A percentile compares a stretch with the other conserved stretches of the same genome.
phyloP scores from a whole-genome alignment of 2,329 filamentous ascomycete genomes.

The Penicillium fuscoglaucum region DNA sequence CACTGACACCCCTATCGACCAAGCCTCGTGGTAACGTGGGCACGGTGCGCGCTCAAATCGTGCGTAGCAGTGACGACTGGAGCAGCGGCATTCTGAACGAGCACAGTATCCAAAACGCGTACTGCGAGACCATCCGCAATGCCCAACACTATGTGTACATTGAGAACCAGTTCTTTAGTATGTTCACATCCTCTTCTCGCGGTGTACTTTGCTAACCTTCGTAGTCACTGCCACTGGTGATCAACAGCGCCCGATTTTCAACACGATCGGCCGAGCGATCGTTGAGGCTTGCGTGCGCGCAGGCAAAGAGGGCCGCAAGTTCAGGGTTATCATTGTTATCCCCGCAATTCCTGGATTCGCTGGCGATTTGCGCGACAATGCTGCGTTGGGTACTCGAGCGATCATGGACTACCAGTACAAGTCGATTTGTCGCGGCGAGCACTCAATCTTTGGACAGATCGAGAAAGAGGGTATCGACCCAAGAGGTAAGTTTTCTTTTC shows the following conservation, averaged over 20 bases:
- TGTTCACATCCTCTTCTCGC: conserved; percentile 19
- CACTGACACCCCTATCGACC: conserved; percentile 65
- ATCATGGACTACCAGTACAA: conserved; percentile 99
- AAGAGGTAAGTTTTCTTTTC: conserved; percentile 33
- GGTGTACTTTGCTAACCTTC: conserved; percentile 23
- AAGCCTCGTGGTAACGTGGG: conserved; percentile 68
- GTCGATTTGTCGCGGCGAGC: conserved; percentile 84
- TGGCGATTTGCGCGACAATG: conserved; percentile 80
- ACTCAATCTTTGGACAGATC: conserved; percentile 85
- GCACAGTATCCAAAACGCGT: conserved; percentile 85
- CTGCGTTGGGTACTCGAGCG: conserved; percentile 80
- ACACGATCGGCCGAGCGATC: conserved; percentile 82
- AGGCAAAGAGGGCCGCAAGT: conserved; percentile 79
- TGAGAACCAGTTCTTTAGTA: conserved; percentile 96
- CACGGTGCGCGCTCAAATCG: conserved; percentile 76
- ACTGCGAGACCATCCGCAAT: conserved; percentile 78
- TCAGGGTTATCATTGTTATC: conserved; percentile 85
- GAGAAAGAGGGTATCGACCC: conserved; percentile 74
- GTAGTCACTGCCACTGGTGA: conserved; percentile 80
- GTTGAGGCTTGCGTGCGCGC: conserved; percentile 86
- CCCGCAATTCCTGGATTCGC: conserved; percentile 93
- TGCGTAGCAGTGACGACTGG: conserved; percentile 92
- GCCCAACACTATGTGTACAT: conserved; percentile 95
- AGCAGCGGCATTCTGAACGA: conserved; percentile 82
- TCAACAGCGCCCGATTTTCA: conserved; percentile 81